phyloP scores from a whole-genome alignment of 257 asterid genomes.

The Voacanga thouarsii region DNA sequence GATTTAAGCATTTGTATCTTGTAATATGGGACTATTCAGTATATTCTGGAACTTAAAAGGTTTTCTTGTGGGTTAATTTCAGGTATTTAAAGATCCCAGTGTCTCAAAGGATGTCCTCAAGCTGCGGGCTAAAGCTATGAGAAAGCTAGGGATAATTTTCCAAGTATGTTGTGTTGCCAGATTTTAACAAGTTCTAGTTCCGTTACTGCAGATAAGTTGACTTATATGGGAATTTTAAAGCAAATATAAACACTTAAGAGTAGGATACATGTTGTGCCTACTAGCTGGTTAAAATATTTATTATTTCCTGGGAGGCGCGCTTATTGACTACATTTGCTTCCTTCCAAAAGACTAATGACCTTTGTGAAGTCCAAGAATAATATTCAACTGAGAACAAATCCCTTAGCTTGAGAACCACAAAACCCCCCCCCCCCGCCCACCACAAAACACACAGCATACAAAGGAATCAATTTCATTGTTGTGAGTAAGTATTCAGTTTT shows the following conservation, averaged over 20 bases:
- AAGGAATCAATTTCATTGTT: too few relatives aligned
- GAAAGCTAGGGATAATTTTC: slow-evolving; percentile 67
- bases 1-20: neutral
- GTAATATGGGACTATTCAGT: neutral
- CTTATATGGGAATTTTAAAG: neutral
- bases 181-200: neutral
- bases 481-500: too few relatives aligned
- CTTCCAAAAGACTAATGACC: too few relatives aligned
- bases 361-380: too few relatives aligned
- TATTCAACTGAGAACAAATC: too few relatives aligned
- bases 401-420: too few relatives aligned
- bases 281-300: neutral
- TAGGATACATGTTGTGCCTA: neutral
- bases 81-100: slow-evolving; percentile 74
- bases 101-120: slow-evolving; percentile 61
- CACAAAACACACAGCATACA: too few relatives aligned
- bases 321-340: neutral
- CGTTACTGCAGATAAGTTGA: neutral
- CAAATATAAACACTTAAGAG: neutral
- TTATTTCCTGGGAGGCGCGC: neutral
- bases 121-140: slow-evolving; percentile 66
- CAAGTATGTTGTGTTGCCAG: slow-evolving; percentile 41
- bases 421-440: too few relatives aligned
- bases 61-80: slow-evolving; percentile 7
- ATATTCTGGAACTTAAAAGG: neutral